Evolutionary conservation across 2,329 filamentous ascomycete species (phyloP).

Genomic region (Chaetomiaceae sp.): DNA sequence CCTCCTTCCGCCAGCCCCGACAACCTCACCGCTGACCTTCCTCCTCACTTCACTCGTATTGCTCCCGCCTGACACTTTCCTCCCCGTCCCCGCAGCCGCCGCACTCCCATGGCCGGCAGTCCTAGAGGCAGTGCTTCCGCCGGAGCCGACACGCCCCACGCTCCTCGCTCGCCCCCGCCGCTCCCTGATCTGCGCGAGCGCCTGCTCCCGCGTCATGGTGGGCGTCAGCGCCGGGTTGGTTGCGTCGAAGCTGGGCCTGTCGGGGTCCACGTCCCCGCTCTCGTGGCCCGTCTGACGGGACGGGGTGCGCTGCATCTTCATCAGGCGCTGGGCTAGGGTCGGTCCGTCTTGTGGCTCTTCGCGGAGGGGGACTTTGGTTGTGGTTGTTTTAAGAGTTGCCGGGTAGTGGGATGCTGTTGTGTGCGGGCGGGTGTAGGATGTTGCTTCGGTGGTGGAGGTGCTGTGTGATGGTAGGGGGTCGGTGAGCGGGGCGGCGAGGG

Average conservation of each 20-base stretch:
- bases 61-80: background rate
- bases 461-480: slow-evolving; percentile 16
- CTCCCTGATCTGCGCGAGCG: slow-evolving; percentile 70
- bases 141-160: slow-evolving; percentile 50
- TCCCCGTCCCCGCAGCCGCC: background rate
- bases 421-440: slow-evolving; percentile 34
- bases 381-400: slow-evolving; percentile 48
- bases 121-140: background rate
- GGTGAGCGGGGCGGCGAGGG: slow-evolving; percentile 7
- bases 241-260: slow-evolving; percentile 45
- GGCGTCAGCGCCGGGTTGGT: slow-evolving; percentile 57
- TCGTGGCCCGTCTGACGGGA: slow-evolving; percentile 32
- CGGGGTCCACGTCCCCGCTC: slow-evolving; percentile 3
- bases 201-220: slow-evolving; percentile 68
- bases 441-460: background rate
- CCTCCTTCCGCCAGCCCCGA: background rate
- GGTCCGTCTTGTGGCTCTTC: slow-evolving; percentile 38
- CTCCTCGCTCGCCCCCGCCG: slow-evolving; percentile 56
- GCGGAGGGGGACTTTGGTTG: slow-evolving; percentile 49
- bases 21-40: background rate
- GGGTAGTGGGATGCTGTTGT: slow-evolving; percentile 46
- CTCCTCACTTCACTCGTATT: slow-evolving; percentile 2
- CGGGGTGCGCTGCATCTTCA: slow-evolving; percentile 40
- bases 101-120: background rate
- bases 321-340: slow-evolving; percentile 41